Base-by-base conservation (phyloP, 1,139 yeast species). In the Blastobotrys capitulatus region DNA sequence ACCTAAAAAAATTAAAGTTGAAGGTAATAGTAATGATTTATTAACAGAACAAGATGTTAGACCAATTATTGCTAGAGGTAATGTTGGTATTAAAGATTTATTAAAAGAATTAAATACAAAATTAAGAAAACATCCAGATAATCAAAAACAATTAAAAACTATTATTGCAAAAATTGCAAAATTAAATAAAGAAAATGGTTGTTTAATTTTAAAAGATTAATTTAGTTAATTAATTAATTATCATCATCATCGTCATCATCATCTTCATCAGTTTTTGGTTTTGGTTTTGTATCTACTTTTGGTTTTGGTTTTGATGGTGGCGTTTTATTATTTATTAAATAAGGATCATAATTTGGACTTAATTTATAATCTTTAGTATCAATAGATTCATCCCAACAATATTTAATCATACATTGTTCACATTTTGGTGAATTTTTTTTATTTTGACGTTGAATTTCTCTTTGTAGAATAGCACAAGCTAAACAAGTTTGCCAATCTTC, bases 391-490 rank as follows among this genome's bases (percentile, higher is more conserved):
- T 45, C 48, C 96, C 96, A 89, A 67, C 97, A 89, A 69, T 88
- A 88, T 38, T 74, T 73, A 35, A 72, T 65, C 65, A 88, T 85
- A 68, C 97, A 90, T 48, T 70, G 55, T 54, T 77, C 68, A 74
- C 97, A 90, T 63, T 85, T 89, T 1, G 77, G 81, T 7, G 89
- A 77, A 54, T 82, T 83, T 18, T 76, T 73, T 29, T 75, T 66
- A 32, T 84, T 83, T 45, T 75, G 70, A 60, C 95, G 77, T 70
- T 88, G 95, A 63, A 84, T 83, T 49, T 84, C 80, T 65, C 96
- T 80, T 67, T 88, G 83, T 51, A 89, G 74, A 48, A 89, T 79
- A 8, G 97, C 97, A 73, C 97, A 89, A 1, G 90, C 87, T 47
- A 89, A 78, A 73, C 97, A 89, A 7, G 84, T 77, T 47, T 78